Percentiles rank a stretch among this genome's conserved stretches.
Conservation (phyloP, 257 asterid species). For the Plantago major region DNA sequence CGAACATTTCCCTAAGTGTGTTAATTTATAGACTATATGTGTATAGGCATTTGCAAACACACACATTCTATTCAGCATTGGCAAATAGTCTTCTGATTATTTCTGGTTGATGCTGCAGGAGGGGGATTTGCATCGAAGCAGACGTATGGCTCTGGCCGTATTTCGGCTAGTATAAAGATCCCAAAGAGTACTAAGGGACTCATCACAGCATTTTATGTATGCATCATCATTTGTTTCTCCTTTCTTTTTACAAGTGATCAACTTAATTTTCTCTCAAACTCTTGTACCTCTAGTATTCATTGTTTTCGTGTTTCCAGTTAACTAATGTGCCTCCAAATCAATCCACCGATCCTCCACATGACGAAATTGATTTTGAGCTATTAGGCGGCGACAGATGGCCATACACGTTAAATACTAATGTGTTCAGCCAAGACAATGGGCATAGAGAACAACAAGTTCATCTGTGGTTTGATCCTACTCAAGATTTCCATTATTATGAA, state of each 20-base stretch:
- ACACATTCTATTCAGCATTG: too few species aligned
- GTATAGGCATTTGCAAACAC: too few species aligned
- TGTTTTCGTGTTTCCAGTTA: slow-evolving; percentile 18
- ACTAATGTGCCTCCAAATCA: background rate
- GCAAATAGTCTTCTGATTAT: too few species aligned
- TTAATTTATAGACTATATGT: too few species aligned
- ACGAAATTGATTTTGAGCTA: slow-evolving; percentile 33
- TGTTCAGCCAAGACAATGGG: slow-evolving; percentile 25
- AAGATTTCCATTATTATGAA: slow-evolving; percentile 14
- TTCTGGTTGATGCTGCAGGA: slow-evolving; percentile 16
- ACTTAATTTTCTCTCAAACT: too few species aligned
- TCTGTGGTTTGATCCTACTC: slow-evolving; percentile 27
- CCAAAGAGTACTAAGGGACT: slow-evolving; percentile 13
- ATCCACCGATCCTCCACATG: background rate
- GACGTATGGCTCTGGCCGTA: slow-evolving; percentile 26
- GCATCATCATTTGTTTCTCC: background rate
- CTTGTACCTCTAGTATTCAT: too few species aligned
- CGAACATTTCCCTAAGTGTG: too few species aligned
- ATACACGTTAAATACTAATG: slow-evolving; percentile 21
- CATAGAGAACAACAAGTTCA: slow-evolving; percentile 25
- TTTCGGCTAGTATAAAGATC: slow-evolving; percentile 17
- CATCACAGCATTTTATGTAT: background rate
- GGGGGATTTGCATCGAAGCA: slow-evolving; percentile 28
- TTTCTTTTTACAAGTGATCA: too few species aligned
- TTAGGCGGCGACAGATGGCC: background rate